Conservation (phyloP, 495 filamentous ascomycete species). For the Lichina pygmaea region DNA sequence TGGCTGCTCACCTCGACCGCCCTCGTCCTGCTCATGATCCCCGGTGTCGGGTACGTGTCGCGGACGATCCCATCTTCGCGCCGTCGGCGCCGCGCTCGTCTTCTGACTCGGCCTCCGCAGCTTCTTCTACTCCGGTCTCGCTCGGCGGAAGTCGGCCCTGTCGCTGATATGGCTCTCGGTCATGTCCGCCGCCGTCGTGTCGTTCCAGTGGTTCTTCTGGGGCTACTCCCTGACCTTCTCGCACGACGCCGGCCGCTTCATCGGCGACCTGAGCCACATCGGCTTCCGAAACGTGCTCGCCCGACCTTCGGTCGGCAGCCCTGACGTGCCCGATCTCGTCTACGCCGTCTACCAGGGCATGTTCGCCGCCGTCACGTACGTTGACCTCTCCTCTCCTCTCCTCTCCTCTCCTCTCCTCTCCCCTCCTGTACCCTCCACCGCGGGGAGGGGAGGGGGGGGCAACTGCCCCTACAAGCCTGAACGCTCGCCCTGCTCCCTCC, state of each 20-base stretch:
- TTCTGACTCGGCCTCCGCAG: constrained; percentile 16
- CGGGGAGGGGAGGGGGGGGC: too few species aligned
- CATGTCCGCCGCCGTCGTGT: constrained; percentile 74
- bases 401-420: neutral
- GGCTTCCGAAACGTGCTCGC: constrained; percentile 62
- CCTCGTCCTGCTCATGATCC: constrained; percentile 92
- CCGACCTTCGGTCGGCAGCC: constrained; percentile 57
- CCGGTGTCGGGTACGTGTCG: constrained; percentile 48
- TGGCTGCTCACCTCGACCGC: constrained; percentile 78
- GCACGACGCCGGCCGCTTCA: constrained; percentile 53
- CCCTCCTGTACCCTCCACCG: neutral
- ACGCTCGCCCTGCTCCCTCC: too few species aligned
- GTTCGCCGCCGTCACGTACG: constrained; percentile 83
- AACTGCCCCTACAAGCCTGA: too few species aligned
- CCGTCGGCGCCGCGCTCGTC: neutral
- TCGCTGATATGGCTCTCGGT: constrained; percentile 91
- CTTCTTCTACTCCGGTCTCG: constrained; percentile 96
- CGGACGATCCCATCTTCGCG: neutral
- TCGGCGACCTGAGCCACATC: constrained; percentile 69
- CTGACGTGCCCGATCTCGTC: constrained; percentile 60
- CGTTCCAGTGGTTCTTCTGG: constrained; percentile 99
- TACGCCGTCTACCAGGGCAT: constrained; percentile 95
- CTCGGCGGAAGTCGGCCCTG: constrained; percentile 85
- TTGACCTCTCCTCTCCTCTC: constrained; percentile 1
- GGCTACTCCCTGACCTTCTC: constrained; percentile 88